These are phyloP conservation scores for Rubia peregrina DNA, from an alignment of 305 asterid genomes.

Conservation along the genomic window DNA sequence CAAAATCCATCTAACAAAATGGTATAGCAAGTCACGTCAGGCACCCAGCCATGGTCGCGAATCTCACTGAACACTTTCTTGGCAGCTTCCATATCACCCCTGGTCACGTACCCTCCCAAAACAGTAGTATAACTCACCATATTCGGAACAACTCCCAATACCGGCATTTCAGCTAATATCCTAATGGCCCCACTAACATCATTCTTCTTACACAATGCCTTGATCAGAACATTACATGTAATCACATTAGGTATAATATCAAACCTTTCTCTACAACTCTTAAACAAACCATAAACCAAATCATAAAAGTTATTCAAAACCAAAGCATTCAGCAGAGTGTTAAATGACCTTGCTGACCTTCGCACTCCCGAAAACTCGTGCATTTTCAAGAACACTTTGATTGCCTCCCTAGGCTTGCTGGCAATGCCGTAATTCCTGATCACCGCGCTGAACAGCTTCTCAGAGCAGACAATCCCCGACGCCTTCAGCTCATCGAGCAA, in stretches of 20 bases:
- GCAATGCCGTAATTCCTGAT: slow-evolving; percentile 73
- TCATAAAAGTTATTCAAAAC: slow-evolving; percentile 76
- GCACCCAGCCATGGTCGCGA: slow-evolving; percentile 67
- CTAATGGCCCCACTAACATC: slow-evolving; percentile 53
- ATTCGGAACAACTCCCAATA: slow-evolving; percentile 75
- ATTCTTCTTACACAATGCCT: slow-evolving; percentile 67
- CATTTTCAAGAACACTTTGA: slow-evolving; percentile 47
- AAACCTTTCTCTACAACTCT: slow-evolving; percentile 52
- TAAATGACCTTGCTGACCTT: slow-evolving; percentile 67
- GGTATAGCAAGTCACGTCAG: slow-evolving; percentile 77
- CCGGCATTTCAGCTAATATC: slow-evolving; percentile 83
- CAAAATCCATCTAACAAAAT: slow-evolving; percentile 79
- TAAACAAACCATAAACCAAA: slow-evolving; percentile 62
- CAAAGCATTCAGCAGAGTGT: slow-evolving; percentile 65
- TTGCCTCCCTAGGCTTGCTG: slow-evolving; percentile 63
- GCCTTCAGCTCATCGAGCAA: slow-evolving; percentile 42
- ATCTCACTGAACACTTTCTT: slow-evolving; percentile 62
- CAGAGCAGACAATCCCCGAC: slow-evolving; percentile 49
- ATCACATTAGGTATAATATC: slow-evolving; percentile 62
- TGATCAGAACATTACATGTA: slow-evolving; percentile 71
- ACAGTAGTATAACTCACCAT: slow-evolving; percentile 84
- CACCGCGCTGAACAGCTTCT: slow-evolving; percentile 49
- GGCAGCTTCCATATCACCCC: slow-evolving; percentile 62
- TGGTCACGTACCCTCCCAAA: slow-evolving; percentile 54
- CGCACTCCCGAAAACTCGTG: slow-evolving; percentile 46